A percentile compares a stretch with the other conserved stretches of the same genome.
These are phyloP conservation scores for Chaetomium tenue DNA, from an alignment of 495 filamentous ascomycete species.

Conservation along the genomic window DNA sequence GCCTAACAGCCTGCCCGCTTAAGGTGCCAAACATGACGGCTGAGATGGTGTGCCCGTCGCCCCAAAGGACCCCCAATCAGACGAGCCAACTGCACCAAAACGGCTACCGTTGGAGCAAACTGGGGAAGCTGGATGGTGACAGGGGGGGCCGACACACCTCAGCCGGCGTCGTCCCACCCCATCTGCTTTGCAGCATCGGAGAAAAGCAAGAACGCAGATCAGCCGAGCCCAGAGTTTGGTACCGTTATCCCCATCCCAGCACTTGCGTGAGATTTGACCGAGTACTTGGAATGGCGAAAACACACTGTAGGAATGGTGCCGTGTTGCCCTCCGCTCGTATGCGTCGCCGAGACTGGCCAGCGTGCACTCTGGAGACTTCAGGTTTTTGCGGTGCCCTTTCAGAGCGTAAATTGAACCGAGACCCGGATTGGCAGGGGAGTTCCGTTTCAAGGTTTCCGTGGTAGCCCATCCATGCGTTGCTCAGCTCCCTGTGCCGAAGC, in stretches of 20 bases:
- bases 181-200: background rate
- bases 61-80: background rate
- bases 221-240: constrained; percentile 20
- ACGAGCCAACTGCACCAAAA: constrained; percentile 16
- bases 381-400: no score
- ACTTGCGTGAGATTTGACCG: constrained; percentile 1
- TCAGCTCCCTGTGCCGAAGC: no score
- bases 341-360: no score
- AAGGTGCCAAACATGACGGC: constrained; percentile 13
- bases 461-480: no score
- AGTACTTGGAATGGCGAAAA: constrained; percentile 19
- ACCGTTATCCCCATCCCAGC: background rate
- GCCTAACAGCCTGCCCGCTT: background rate
- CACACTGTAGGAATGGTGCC: constrained; percentile 13
- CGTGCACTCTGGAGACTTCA: no score
- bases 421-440: no score
- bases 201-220: constrained; percentile 23
- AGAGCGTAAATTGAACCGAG: no score
- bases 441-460: no score
- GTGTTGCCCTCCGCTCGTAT: background rate
- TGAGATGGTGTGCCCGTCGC: background rate
- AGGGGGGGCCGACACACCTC: background rate
- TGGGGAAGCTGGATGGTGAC: background rate
- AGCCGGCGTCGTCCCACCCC: no score
- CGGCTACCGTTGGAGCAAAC: constrained; percentile 15